Conservation (phyloP, 192 early-diverging fungal genomes). For the Funneliformis mosseae region DNA sequence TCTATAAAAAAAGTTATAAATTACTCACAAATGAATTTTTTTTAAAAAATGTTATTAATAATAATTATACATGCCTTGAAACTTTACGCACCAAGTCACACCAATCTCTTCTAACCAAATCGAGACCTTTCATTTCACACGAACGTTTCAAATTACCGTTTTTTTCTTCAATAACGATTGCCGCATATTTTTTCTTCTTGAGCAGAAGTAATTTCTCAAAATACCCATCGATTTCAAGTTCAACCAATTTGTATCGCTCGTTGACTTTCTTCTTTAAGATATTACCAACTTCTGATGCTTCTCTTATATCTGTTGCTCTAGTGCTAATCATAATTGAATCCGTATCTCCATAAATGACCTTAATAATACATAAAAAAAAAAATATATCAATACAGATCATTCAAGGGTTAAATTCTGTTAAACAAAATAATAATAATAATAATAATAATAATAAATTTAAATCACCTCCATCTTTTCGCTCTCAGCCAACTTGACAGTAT, state of each 20-base stretch:
- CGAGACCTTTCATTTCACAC: constrained; percentile 91
- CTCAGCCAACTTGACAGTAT: constrained; percentile 85
- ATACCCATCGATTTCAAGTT: constrained; percentile 96
- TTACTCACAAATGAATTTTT: constrained; percentile 29
- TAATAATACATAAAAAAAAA: background rate
- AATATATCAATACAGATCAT: background rate
- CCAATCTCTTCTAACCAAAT: constrained; percentile 97
- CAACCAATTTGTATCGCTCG: constrained; percentile 88
- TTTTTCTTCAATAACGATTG: constrained; percentile 65
- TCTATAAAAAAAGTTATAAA: constrained; percentile 46
- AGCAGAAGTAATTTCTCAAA: constrained; percentile 88
- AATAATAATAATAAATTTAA: constrained; percentile 4
- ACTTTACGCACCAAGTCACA: constrained; percentile 91
- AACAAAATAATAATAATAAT: background rate
- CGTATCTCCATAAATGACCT: constrained; percentile 99
- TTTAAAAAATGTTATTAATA: background rate
- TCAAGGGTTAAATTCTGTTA: too few species aligned
- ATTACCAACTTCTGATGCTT: constrained; percentile 80
- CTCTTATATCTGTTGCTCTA: constrained; percentile 64
- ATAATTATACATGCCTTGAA: constrained; percentile 57
- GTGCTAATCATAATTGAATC: constrained; percentile 99
- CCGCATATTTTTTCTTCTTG: constrained; percentile 99
- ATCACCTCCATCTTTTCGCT: constrained; percentile 72
- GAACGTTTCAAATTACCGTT: constrained; percentile 52
- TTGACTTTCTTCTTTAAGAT: constrained; percentile 86